These are phyloP conservation scores for Pseudogymnoascus sp. DNA, from an alignment of 2,329 filamentous ascomycete genomes.

Conservation along the genomic window DNA sequence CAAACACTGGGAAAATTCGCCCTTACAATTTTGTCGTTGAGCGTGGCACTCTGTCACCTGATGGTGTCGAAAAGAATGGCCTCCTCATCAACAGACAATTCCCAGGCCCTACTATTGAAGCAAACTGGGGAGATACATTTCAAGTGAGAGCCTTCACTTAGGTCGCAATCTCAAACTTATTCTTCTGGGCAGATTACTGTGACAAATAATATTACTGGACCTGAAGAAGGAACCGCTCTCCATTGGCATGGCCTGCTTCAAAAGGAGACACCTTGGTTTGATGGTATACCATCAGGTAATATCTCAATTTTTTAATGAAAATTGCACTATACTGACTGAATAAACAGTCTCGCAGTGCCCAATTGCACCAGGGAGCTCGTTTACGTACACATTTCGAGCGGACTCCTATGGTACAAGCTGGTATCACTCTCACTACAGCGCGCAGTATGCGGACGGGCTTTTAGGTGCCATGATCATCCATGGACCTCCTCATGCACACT, in stretches of 20 bases:
- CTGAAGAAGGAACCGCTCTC: constrained; percentile 39
- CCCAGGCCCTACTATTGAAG: constrained; percentile 32
- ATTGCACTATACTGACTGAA: not conserved
- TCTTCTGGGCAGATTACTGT: constrained; percentile 19
- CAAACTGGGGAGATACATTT: constrained; percentile 31
- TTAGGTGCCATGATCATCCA: constrained; percentile 55
- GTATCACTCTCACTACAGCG: constrained; percentile 55
- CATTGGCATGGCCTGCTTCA: constrained; percentile 39
- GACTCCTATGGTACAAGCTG: constrained; percentile 42
- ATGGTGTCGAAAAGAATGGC: constrained; percentile 25
- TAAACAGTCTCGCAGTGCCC: constrained; percentile 52
- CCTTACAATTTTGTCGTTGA: not conserved
- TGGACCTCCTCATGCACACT: constrained; percentile 49
- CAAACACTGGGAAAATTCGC: not conserved
- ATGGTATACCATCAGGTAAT: not conserved
- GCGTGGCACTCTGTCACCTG: constrained; percentile 17
- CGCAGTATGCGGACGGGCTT: constrained; percentile 41
- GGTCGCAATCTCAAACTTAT: not conserved
- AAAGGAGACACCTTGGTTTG: not conserved
- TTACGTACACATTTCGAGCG: constrained; percentile 26
- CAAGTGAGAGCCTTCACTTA: not conserved
- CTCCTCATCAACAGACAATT: constrained; percentile 31
- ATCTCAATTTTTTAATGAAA: not conserved
- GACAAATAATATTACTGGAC: constrained; percentile 31
- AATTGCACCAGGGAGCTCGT: constrained; percentile 41